Base-by-base conservation (phyloP, 2,329 filamentous ascomycete species). In the Chaetomiaceae sp. region DNA sequence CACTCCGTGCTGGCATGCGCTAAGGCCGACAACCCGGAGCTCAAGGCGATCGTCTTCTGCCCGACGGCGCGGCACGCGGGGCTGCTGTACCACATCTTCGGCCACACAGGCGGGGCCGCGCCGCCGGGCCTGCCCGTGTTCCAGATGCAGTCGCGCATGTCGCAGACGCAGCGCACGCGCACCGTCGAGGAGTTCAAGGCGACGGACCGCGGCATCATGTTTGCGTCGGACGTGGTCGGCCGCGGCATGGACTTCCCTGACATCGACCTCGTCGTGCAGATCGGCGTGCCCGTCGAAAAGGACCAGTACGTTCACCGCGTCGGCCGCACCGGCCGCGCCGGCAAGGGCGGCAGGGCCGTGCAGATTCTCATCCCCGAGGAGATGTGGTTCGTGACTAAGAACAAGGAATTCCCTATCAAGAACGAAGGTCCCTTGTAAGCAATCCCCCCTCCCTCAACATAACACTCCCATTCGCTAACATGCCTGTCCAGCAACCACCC, bases 41-140 rank as follows among this genome's bases (percentile, higher is more conserved):
- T 95, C 77, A 95, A 95, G 68, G 86, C 86, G 24, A 89, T 95
- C 55, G 69, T 91, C 29, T 95, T 91, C 66, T 84, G 84, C 54
- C 83, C 83, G 44, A 79, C 77, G 0, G 75, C 76, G 3, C 70
- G 68, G 2, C 67, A 71, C 1, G 74, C 73, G 4, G 73, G 71
- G 33, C 71, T 78, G 38, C 75, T 78, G 57, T 66, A 69, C 18
- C 59, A 69, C 12, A 46, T 78, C 17, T 66, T 78, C 3, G 62
- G 20, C 52, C 57, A 17, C 55, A 69, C 17, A 8, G 56, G 56
- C 22, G 53, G 55, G 18, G 57, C 56, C 12, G 48, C 53, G 14
- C 57, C 65, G 2, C 68, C 65, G 10, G 55, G 75, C 29, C 68
- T 74, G 0, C 59, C 66, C 3, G 67, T 73, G 8, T 68, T 64